A percentile compares a stretch with the other conserved stretches of the same genome.
These are phyloP conservation scores for Mycena olivaceomarginata DNA, from an alignment of 768 basidiomycete genomes.

Conservation along the genomic window DNA sequence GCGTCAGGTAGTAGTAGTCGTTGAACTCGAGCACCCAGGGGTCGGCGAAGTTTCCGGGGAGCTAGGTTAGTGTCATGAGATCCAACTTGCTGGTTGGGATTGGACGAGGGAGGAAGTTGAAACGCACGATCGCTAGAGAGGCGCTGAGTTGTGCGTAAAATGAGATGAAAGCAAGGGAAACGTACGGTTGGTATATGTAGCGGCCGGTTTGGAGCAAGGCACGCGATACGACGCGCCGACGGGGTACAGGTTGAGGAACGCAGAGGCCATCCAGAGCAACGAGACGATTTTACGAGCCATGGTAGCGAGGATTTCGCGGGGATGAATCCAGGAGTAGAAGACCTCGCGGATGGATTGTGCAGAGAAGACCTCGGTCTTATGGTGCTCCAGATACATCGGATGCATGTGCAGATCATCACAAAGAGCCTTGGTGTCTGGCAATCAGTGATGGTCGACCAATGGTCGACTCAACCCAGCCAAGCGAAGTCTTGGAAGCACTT, in stretches of 20 bases:
- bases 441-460: no score
- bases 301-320: background rate
- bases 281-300: slow-evolving; percentile 1
- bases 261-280: background rate
- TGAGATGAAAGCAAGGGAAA: background rate
- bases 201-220: background rate
- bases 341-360: background rate
- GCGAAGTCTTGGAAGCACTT: no score
- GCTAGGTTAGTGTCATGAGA: background rate
- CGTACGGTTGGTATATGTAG: slow-evolving; percentile 21
- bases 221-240: background rate
- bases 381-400: no score
- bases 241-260: background rate
- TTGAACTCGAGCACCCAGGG: slow-evolving; percentile 35
- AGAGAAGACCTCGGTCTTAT: no score
- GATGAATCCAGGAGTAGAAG: background rate
- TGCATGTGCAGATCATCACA: no score
- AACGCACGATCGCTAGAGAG: slow-evolving; percentile 11
- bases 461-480: no score
- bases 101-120: no score
- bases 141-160: background rate
- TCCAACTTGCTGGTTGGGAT: background rate
- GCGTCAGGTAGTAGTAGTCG: slow-evolving; percentile 30
- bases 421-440: no score
- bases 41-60: slow-evolving; percentile 32